A percentile compares a stretch with the other conserved stretches of the same genome.
Evolutionary conservation across 257 asterid genomes (phyloP).

Genomic region (Petunia secreta): DNA sequence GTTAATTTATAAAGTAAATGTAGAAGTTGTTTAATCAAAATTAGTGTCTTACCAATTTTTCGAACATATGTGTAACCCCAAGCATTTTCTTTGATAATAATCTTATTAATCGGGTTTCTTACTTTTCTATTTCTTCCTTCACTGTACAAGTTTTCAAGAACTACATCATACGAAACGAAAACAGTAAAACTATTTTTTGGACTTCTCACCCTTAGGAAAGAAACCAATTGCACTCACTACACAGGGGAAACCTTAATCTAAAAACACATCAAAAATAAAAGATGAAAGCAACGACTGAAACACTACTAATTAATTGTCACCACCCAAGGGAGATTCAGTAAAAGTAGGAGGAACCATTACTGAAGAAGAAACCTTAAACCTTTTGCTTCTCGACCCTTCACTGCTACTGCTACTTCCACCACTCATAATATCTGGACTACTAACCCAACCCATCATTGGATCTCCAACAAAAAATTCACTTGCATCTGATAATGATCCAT

Average conservation of each 20-base stretch:
- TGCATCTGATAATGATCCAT: conserved; percentile 46
- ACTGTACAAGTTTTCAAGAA: conserved; percentile 25
- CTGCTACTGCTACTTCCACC: conserved; percentile 24
- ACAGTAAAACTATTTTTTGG: neutral
- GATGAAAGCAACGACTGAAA: neutral
- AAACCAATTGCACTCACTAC: neutral
- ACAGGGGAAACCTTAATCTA: neutral
- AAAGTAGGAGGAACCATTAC: conserved; percentile 79
- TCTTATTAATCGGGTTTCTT: neutral
- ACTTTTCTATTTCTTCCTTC: neutral
- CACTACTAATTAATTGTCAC: neutral
- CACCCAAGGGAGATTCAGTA: conserved; percentile 39
- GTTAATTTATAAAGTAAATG: no score
- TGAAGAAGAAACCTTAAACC: conserved; percentile 86
- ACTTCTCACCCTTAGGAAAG: neutral
- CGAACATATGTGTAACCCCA: neutral
- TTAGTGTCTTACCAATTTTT: neutral
- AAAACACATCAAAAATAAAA: neutral
- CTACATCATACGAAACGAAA: neutral
- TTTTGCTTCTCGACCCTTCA: conserved; percentile 64
- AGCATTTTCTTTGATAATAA: neutral
- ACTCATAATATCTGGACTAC: conserved; percentile 67
- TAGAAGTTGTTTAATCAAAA: no score
- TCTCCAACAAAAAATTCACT: conserved; percentile 47
- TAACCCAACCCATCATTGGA: conserved; percentile 58